Evolutionary conservation across 495 filamentous ascomycete genomes (phyloP).

Genomic region (Bryoglossum gracile): DNA sequence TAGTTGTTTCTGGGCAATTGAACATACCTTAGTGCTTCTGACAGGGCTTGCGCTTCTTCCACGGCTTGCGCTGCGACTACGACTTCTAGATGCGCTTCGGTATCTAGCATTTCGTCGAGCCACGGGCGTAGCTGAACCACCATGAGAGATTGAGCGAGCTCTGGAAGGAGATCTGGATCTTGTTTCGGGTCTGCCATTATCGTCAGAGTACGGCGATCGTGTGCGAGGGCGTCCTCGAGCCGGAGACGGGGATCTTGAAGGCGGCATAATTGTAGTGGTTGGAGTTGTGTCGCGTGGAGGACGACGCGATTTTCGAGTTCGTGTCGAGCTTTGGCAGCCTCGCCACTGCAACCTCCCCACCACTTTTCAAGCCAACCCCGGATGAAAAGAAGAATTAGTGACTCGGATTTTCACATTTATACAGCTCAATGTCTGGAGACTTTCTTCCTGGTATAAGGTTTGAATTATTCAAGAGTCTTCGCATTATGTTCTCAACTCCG

Average conservation of each 20-base stretch:
- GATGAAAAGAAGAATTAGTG: too few relatives aligned
- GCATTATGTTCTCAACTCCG: too few relatives aligned
- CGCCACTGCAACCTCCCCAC: too few relatives aligned
- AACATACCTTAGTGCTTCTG: slow-evolving; percentile 52
- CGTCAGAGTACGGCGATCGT: slow-evolving; percentile 25
- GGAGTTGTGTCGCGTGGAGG: neutral
- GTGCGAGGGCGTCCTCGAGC: slow-evolving; percentile 27
- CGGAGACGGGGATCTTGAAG: slow-evolving; percentile 24
- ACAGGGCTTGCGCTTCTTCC: slow-evolving; percentile 40
- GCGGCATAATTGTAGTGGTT: slow-evolving; percentile 8
- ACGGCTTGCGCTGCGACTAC: slow-evolving; percentile 28
- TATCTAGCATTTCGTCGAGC: slow-evolving; percentile 29
- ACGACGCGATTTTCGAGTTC: neutral
- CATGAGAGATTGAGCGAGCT: slow-evolving; percentile 44
- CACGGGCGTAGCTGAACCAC: slow-evolving; percentile 35
- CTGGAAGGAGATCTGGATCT: slow-evolving; percentile 29
- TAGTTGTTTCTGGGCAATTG: neutral
- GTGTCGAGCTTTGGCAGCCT: too few relatives aligned
- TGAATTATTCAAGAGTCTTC: too few relatives aligned
- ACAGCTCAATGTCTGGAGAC: too few relatives aligned
- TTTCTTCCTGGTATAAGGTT: too few relatives aligned
- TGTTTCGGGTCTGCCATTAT: slow-evolving; percentile 9
- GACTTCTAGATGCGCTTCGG: slow-evolving; percentile 28
- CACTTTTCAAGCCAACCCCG: too few relatives aligned
- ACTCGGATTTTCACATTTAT: too few relatives aligned